Conservation (phyloP, 2,329 filamentous ascomycete species). For the Ceratocystis diversiconidia region DNA sequence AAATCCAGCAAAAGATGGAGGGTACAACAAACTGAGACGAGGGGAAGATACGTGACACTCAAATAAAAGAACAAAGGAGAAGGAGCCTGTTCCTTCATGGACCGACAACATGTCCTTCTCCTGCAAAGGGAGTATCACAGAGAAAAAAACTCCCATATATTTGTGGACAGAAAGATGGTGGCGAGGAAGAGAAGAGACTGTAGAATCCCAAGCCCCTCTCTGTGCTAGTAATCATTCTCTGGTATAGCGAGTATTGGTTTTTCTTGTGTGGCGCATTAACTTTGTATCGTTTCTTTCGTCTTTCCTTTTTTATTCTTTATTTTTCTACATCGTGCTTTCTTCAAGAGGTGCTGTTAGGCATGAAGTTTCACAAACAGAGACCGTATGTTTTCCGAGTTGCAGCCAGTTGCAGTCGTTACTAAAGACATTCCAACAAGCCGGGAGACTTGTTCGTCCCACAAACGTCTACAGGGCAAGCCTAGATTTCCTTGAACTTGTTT, state of each 20-base stretch:
- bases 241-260: no score
- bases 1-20: not conserved
- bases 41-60: not conserved
- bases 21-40: not conserved
- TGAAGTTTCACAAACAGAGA: not conserved
- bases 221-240: no score
- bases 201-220: no score
- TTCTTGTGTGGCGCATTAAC: no score
- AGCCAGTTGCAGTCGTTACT: not conserved
- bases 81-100: not conserved
- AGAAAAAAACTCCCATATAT: not conserved
- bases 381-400: not conserved
- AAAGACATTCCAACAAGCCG: not conserved
- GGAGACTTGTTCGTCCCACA: no score
- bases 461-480: no score
- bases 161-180: no score
- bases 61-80: not conserved
- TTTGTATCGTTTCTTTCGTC: not conserved
- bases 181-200: no score
- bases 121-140: not conserved
- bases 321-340: not conserved
- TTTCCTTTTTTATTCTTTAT: not conserved
- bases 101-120: not conserved
- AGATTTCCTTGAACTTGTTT: no score
- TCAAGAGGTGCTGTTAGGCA: not conserved